Base-by-base conservation (phyloP, 2,329 filamentous ascomycete species). In the Aspergillus fijiensis region DNA sequence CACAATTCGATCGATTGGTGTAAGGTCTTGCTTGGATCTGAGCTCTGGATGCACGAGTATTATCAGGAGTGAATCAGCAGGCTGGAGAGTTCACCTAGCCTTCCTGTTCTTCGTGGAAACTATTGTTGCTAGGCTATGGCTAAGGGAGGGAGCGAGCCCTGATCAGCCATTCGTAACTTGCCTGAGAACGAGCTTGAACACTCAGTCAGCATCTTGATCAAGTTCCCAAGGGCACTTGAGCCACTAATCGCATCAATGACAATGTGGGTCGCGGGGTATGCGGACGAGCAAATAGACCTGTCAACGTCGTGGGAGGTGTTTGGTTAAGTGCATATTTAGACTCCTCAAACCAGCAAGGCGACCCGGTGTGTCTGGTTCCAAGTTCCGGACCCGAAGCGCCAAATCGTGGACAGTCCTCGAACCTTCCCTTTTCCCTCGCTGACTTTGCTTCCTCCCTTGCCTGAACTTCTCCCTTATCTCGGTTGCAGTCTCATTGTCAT, bases 351-450 rank as follows among this genome's bases (percentile, higher is more conserved):
- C 51, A 48, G 52, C 64, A 62, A 58, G 57, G 57, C 51, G 48
- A 65, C 63, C 68, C 68, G 67, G 67, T 61, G 59, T 63, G 60
- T 65, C 59, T 67, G 68, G 33, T 16, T 35, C 33, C 33, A 29
- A 29, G 69, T 60, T 67, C 67, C 59, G 57, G 57, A 59, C 60
- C 64, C 65, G 64, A 62, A 61, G 65, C 58, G 51, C 61, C 50
- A 50, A 51, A 57, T 21, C 21, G 21, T 21, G 21, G 21, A 21
- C 61, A 55, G 42, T 55, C 60, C 50, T 48, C 56, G 53, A 42
- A 47, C 27, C 49, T 49, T 59, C 49, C 19, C 54, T 57, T 54
- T 48, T 57, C 53, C 49, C 39, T 39, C 63, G 48, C 49, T 57
- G 42, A 21, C 16, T 49, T 5, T 48, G 39, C 23, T 54, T 62